Evolutionary conservation across 768 basidiomycete species (phyloP), one percentile per base, ranked within the genome.

Genomic region (Austroboletus eburneus): DNA sequence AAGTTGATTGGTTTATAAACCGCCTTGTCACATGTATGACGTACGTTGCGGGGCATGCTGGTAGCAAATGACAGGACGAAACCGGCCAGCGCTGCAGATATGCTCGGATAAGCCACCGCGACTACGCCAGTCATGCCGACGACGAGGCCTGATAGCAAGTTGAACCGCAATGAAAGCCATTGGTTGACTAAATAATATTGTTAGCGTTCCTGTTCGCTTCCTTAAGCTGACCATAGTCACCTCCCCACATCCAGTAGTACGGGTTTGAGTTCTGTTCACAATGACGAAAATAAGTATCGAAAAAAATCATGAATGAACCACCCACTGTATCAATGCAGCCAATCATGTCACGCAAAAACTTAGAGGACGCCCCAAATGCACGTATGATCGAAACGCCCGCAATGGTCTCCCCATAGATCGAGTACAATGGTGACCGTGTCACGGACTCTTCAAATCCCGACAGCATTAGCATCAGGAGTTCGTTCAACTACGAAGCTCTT

Each of bases 221-320:
- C 33, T 18, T 9, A 39, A 18, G 21, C 27, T 10, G 23, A 25
- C 21, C 10, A 16, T 30, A 57, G 71, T 43, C 61, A 87, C 83
- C 82, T 70, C 82, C 87, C 89, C 87, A 92, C 78, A 87, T 85
- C 92, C 92, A 94, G 59, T 87, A 91, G 62, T 81, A 87, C 3
- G 88, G 88, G 58, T 80, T 88, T 14, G 80, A 55, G 46, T 79
- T 80, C 76, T 78, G 13, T 13, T 29, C 29, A 13, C 13, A 13
- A 29, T 7, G 7, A 29, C 29, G 13, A 4, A 33, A 9, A 9
- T 33, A 14, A 39, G 33, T 30, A 29, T 40, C 30, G 14, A 16
- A 33, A 29, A 16, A 23, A 33, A 21, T 30, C 24, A 43, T 43
- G 3, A 2, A 35, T 29, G 20, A 22, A 17, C 25, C 32, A 67